phyloP scores from a whole-genome alignment of 108 stramenopile species.

The Nannochloropsis oceanica region DNA sequence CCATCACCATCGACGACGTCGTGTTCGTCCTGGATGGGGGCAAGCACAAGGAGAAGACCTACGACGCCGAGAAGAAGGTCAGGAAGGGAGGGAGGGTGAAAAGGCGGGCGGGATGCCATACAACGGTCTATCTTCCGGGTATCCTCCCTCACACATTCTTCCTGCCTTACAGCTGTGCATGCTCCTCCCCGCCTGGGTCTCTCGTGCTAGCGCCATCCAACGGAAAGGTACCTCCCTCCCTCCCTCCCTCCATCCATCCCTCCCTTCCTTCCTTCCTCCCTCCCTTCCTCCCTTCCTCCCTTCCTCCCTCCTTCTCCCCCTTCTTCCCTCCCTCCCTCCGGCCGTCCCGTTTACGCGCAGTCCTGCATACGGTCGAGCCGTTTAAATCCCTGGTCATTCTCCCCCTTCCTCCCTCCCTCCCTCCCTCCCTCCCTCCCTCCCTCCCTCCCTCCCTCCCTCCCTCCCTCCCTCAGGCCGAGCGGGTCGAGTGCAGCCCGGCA shows the following conservation, averaged over 20 bases:
- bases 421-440: not conserved
- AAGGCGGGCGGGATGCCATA: not conserved
- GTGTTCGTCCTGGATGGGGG: slow-evolving; percentile 21
- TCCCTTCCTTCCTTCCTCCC: not conserved
- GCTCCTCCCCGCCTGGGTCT: not conserved
- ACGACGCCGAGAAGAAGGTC: slow-evolving; percentile 20
- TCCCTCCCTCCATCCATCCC: not conserved
- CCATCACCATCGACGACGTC: slow-evolving; percentile 31
- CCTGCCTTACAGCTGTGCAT: not conserved
- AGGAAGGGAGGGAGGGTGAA: not conserved
- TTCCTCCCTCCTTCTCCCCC: not conserved
- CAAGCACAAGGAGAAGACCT: slow-evolving; percentile 31
- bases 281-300: not conserved
- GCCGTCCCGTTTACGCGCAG: too few relatives aligned
- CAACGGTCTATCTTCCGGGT: not conserved
- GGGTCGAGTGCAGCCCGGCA: not conserved
- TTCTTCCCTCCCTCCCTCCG: too few relatives aligned
- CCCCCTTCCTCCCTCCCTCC: too few relatives aligned
- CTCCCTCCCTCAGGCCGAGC: not conserved
- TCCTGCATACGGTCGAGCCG: too few relatives aligned
- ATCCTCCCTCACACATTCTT: not conserved
- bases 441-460: not conserved
- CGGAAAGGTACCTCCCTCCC: not conserved
- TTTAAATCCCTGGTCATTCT: too few relatives aligned
- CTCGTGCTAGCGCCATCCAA: not conserved